Percentiles rank a stretch among this genome's conserved stretches.
Evolutionary conservation across 805 yeast species (phyloP).

Genomic region (Nakazawaea holstii): DNA sequence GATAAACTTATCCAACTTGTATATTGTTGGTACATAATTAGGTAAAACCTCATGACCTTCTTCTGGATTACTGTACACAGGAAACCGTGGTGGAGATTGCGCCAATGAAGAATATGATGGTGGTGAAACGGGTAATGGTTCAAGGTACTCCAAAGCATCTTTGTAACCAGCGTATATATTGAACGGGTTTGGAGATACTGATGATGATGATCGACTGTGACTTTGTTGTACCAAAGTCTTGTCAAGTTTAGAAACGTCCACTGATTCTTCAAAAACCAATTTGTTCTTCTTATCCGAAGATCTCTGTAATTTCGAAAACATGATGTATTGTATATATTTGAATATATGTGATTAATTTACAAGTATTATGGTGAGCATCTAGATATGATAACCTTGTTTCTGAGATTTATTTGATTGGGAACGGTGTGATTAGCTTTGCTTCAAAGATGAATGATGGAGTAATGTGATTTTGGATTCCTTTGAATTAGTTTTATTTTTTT

Average conservation of each 20-base stretch:
- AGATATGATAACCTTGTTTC: too few relatives aligned
- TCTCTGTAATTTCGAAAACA: not conserved
- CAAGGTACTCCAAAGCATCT: conserved; percentile 25
- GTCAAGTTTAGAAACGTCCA: conserved; percentile 1
- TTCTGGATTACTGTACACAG: conserved; percentile 22
- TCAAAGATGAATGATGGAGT: too few relatives aligned
- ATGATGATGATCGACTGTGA: not conserved
- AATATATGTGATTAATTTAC: not conserved
- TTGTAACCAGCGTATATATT: not conserved
- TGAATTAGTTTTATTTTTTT: too few relatives aligned
- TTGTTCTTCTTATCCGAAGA: conserved; percentile 1
- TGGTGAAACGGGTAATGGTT: conserved; percentile 34
- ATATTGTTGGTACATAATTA: conserved; percentile 57
- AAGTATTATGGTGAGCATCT: not conserved
- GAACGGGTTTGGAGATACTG: conserved; percentile 1
- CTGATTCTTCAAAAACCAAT: not conserved
- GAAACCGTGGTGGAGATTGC: conserved; percentile 29
- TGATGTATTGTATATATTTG: not conserved
- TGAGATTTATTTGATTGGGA: too few relatives aligned
- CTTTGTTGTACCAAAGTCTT: not conserved
- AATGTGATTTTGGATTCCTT: too few relatives aligned
- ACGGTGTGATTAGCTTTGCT: too few relatives aligned
- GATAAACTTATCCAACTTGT: conserved; percentile 48
- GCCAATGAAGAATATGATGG: conserved; percentile 30
- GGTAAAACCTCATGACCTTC: conserved; percentile 50